Evolutionary conservation across 352 stramenopile genomes (phyloP).

Genomic region (Thalassiosira delicatula): DNA sequence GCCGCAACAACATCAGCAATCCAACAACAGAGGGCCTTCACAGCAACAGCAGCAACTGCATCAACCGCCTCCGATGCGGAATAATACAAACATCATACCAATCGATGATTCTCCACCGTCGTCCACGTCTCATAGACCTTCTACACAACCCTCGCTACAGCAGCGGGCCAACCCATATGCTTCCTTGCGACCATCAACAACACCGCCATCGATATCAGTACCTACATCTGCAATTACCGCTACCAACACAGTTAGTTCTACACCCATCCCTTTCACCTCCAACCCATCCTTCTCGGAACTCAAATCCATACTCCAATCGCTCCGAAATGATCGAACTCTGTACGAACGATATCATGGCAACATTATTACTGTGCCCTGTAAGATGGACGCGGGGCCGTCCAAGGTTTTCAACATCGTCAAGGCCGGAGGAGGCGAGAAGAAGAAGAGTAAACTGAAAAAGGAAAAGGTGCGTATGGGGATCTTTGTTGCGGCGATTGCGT

Average conservation of each 20-base stretch:
- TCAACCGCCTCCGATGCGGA: conserved; percentile 17
- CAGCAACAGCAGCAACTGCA: neutral
- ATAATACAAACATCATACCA: conserved; percentile 27
- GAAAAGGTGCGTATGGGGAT: conserved; percentile 45
- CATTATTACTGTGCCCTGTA: conserved; percentile 60
- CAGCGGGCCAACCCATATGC: conserved; percentile 48
- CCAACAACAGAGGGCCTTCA: neutral
- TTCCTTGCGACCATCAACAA: conserved; percentile 23
- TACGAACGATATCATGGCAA: conserved; percentile 66
- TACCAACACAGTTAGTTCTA: neutral
- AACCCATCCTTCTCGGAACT: conserved; percentile 64
- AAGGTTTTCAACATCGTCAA: conserved; percentile 62
- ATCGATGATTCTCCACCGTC: conserved; percentile 21
- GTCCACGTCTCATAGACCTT: conserved; percentile 19
- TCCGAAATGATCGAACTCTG: conserved; percentile 45
- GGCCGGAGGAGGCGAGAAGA: conserved; percentile 28
- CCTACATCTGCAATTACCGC: conserved; percentile 4
- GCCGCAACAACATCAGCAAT: conserved; percentile 25
- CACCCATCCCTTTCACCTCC: conserved; percentile 12
- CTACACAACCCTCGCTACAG: neutral
- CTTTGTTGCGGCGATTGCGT: too few species aligned
- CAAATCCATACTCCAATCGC: conserved; percentile 36
- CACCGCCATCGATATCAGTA: neutral
- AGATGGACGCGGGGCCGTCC: conserved; percentile 34
- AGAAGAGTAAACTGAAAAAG: conserved; percentile 47